Base-by-base conservation (phyloP, 2,329 filamentous ascomycete species). In the Cordyceps militaris region DNA sequence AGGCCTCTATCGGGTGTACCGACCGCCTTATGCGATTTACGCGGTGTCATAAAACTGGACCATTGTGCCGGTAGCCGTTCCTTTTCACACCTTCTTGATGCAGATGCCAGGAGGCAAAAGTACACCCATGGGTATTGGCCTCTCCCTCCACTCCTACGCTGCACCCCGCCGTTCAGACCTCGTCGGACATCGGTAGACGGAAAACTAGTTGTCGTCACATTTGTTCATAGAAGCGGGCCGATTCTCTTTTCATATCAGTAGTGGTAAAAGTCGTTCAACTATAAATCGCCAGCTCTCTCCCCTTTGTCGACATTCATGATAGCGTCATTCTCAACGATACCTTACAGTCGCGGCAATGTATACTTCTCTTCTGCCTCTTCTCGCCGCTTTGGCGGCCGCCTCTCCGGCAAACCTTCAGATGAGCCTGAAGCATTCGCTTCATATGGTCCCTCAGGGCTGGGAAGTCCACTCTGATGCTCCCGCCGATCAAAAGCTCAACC, bases 371-470 rank as follows among this genome's bases (percentile, higher is more conserved):
- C 46, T 59, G 6, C 57, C 57, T 23, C 44, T 59, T 14, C 26
- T 59, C 11, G 57, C 57, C 44, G 53, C 57, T 30, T 30, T 59
- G 34, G 57, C 57, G 16, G 57, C 46, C n/a, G 57, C 50, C 36
- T 55, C 57, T 21, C 57, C 57, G n/a, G 23, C 53, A 7, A 54
- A 40, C 46, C 28, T 49, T 16, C 36, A 56, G 44, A 53, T 58
- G 44, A 49, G 50, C 23, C 21, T 46, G 30, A 60, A 60, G 59
- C 49, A 60, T 28, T 46, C 59, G 19, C 50, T 60, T n/a, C 42
- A 28, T 14, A 28, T 21, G 14, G 43, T 55, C 36, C 55, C 59
- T 6, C 19, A 28, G 6, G 59, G 59, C 26, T 60, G 59, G 59
- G 16, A 60, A 28, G 32, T 55, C 16, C 34, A 60, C 13, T 40